Percentiles rank a stretch among this genome's conserved stretches.
Conservation (phyloP, 1,284 basidiomycete genomes). For the Leccinum subrobustum region DNA sequence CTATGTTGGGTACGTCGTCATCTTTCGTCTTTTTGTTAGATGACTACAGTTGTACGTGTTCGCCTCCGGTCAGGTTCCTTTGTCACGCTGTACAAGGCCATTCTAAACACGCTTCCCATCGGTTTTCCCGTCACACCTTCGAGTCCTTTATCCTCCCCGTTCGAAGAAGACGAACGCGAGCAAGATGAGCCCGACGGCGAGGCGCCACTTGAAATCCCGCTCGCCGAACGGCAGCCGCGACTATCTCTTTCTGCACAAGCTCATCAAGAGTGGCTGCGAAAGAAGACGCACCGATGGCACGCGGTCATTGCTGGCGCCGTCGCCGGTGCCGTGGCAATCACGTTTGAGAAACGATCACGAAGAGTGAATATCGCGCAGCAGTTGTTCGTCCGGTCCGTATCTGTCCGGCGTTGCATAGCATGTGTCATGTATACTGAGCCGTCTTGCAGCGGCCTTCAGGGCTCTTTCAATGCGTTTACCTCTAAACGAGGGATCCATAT, state of each 20-base stretch:
- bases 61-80: conserved; percentile 57
- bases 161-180: conserved; percentile 38
- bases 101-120: conserved; percentile 82
- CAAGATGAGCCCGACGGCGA: conserved; percentile 26
- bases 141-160: conserved; percentile 35
- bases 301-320: conserved; percentile 84
- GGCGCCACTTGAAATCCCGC: conserved; percentile 28
- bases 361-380: conserved; percentile 85
- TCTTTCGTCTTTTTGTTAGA: not conserved
- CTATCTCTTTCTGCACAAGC: conserved; percentile 62
- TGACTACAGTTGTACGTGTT: not conserved
- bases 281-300: conserved; percentile 80
- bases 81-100: conserved; percentile 77
- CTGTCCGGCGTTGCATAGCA: not conserved
- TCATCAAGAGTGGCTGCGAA: conserved; percentile 60
- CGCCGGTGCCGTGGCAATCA: conserved; percentile 78
- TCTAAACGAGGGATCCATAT: conserved; percentile 66
- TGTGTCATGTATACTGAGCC: conserved; percentile 2
- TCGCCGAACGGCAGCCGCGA: conserved; percentile 42
- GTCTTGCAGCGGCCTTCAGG: conserved; percentile 70
- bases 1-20: conserved; percentile 70
- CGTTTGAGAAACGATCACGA: conserved; percentile 76
- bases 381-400: conserved; percentile 74
- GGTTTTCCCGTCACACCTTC: conserved; percentile 52
- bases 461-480: conserved; percentile 76